Conservation (phyloP, 768 basidiomycete species). For the Mycena galericulata region DNA sequence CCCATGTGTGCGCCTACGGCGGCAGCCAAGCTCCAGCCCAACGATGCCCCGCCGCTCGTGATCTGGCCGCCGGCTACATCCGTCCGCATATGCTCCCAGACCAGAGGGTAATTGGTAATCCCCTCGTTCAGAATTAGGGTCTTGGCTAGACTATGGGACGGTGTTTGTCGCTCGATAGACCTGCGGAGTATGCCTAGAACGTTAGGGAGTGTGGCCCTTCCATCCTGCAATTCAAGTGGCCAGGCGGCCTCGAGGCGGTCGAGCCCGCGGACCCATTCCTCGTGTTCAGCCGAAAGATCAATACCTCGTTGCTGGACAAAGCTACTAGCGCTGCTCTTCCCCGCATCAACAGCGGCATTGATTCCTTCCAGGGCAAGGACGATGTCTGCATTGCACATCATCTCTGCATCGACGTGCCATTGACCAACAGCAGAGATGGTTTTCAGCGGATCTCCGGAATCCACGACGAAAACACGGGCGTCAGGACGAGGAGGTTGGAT, state of each 20-base stretch:
- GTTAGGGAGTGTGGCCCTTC: constrained; percentile 56
- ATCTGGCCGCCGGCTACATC: constrained; percentile 63
- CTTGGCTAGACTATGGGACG: constrained; percentile 46
- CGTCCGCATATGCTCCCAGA: constrained; percentile 71
- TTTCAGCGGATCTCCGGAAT: constrained; percentile 73
- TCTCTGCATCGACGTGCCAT: constrained; percentile 66
- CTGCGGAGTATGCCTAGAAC: constrained; percentile 62
- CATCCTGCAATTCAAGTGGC: constrained; percentile 19
- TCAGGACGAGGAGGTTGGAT: constrained; percentile 55
- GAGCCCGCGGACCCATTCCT: constrained; percentile 41
- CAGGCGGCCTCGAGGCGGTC: constrained; percentile 47
- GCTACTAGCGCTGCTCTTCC: constrained; percentile 24
- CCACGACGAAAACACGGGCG: constrained; percentile 70
- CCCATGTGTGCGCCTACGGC: constrained; percentile 69
- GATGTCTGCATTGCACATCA: constrained; percentile 69
- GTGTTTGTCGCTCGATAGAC: constrained; percentile 52
- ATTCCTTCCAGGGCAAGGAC: constrained; percentile 65
- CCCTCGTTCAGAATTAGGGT: constrained; percentile 71
- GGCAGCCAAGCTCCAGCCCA: constrained; percentile 78
- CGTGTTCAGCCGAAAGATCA: constrained; percentile 38
- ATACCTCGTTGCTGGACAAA: constrained; percentile 32
- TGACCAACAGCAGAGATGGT: constrained; percentile 53
- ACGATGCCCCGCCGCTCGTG: constrained; percentile 70
- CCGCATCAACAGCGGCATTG: constrained; percentile 46
- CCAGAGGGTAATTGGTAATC: constrained; percentile 65